Percentiles rank a stretch among this genome's conserved stretches.
Conservation (phyloP, 2,329 filamentous ascomycete species). For the Penicillium sp. region DNA sequence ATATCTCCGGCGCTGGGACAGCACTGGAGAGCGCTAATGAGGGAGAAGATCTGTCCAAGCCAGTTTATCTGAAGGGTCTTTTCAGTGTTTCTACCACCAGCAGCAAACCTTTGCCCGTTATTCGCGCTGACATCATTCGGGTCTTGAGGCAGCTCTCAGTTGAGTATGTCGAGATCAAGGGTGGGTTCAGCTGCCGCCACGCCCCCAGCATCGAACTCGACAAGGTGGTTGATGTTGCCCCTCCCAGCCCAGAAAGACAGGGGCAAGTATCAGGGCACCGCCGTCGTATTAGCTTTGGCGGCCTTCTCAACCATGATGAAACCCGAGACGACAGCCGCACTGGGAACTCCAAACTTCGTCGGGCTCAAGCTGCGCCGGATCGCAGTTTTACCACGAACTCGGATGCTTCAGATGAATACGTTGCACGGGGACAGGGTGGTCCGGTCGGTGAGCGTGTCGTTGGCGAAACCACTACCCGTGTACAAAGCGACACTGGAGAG, state of each 20-base stretch:
- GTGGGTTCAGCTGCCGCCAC: slow-evolving; percentile 87
- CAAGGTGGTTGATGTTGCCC: slow-evolving; percentile 62
- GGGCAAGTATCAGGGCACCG: slow-evolving; percentile 55
- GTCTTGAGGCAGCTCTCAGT: slow-evolving; percentile 84
- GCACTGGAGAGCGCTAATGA: slow-evolving; percentile 49
- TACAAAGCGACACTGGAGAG: slow-evolving; percentile 82
- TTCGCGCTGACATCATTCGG: slow-evolving; percentile 84
- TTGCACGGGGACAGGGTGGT: slow-evolving; percentile 44
- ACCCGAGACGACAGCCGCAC: slow-evolving; percentile 59
- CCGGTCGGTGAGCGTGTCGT: slow-evolving; percentile 58
- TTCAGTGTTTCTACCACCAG: slow-evolving; percentile 98
- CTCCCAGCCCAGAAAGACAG: slow-evolving; percentile 56
- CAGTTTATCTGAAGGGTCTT: slow-evolving; percentile 90
- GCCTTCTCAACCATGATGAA: slow-evolving; percentile 65
- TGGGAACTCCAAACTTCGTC: slow-evolving; percentile 45
- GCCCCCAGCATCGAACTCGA: slow-evolving; percentile 84
- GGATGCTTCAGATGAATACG: slow-evolving; percentile 78
- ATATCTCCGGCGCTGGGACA: slow-evolving; percentile 59
- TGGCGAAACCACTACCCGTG: slow-evolving; percentile 87
- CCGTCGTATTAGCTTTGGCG: slow-evolving; percentile 81
- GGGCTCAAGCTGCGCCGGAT: slow-evolving; percentile 53
- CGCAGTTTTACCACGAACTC: slow-evolving; percentile 77
- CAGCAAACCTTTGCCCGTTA: slow-evolving; percentile 80
- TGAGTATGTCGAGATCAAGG: slow-evolving; percentile 88
- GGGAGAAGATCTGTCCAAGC: slow-evolving; percentile 76